Evolutionary conservation across 305 asterid genomes (phyloP).

Genomic region (Plantago rigida): DNA sequence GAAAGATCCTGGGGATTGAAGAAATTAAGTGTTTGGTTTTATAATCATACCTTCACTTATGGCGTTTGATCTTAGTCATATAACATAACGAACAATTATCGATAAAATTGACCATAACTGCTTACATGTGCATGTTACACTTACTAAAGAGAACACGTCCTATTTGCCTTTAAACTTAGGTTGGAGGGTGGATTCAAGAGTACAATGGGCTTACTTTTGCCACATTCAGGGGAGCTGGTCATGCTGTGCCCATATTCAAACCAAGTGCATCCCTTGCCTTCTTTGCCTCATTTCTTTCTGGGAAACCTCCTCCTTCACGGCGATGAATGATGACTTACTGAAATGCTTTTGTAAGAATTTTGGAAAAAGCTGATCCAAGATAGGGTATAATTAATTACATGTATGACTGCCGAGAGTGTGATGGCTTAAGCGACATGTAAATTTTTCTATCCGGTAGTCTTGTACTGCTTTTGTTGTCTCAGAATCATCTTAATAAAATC

Average conservation of each 20-base stretch:
- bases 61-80: too few species aligned
- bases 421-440: constrained; percentile 1
- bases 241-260: constrained; percentile 82
- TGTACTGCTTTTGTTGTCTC: constrained; percentile 12
- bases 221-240: constrained; percentile 93
- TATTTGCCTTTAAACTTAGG: constrained; percentile 33
- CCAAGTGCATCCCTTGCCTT: constrained; percentile 74
- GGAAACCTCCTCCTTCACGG: constrained; percentile 53
- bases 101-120: neutral
- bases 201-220: constrained; percentile 78
- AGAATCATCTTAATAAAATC: constrained; percentile 16
- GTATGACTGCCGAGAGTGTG: constrained; percentile 8
- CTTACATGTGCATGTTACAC: neutral
- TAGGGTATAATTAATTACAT: constrained; percentile 5
- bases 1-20: too few species aligned
- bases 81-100: too few species aligned
- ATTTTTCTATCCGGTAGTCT: neutral
- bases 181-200: constrained; percentile 89
- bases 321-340: constrained; percentile 23
- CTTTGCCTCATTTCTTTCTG: constrained; percentile 64
- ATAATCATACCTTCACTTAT: too few species aligned
- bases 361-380: neutral
- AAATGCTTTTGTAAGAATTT: neutral
- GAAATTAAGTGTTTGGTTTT: too few species aligned
- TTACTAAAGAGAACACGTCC: neutral